Evolutionary conservation across 1,284 basidiomycete species (phyloP), one percentile per base, ranked within the genome.

Genomic region (Apiotrichum gracile): DNA sequence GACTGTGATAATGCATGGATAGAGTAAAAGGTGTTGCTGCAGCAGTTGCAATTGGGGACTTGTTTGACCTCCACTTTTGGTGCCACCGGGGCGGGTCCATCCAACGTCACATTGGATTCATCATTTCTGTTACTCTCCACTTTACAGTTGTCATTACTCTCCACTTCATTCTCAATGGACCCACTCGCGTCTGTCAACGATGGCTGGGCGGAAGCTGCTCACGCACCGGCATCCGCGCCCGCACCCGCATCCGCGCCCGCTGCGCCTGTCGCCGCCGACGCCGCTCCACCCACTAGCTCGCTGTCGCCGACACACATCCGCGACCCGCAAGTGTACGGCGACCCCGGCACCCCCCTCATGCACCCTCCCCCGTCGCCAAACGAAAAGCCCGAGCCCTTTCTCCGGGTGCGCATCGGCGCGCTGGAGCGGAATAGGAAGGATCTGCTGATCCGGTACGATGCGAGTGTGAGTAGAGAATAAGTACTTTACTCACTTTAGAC

Each of bases 391-490:
- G 55, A 46, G 25, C 87, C 87, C 26, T 92, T 88, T 73, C 79
- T 96, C 60, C 81, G 88, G 63, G 87, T 93, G 43, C 81, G 90
- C 67, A 87, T 97, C 57, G 87, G 88, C 13, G 87, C 85, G 16
- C 75, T 97, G 65, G 92, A 97, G 76, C 83, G 92, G 74, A 96
- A 96, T 77, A 81, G 90, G 70, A 83, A 91, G 66, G 92, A 97
- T 67, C 85, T 93, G 51, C 82, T 96, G 64, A 80, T 97, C 69
- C 85, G 89, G 64, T 84, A 96, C 60, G 93, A 97, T 75, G 90
- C 90, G 17, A 90, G 92, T 80, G 92, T 91, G 60, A 65, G 82
- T 33, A 19, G 17, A 10, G 35, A 16, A 37, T n/a, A 37, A n/a
- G n/a, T 6, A n/a, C 9, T 17, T 22, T 17, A 41, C 39, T 5